Evolutionary conservation across 2,329 filamentous ascomycete genomes (phyloP).

Genomic region (Acephala macrosclerotiorum): DNA sequence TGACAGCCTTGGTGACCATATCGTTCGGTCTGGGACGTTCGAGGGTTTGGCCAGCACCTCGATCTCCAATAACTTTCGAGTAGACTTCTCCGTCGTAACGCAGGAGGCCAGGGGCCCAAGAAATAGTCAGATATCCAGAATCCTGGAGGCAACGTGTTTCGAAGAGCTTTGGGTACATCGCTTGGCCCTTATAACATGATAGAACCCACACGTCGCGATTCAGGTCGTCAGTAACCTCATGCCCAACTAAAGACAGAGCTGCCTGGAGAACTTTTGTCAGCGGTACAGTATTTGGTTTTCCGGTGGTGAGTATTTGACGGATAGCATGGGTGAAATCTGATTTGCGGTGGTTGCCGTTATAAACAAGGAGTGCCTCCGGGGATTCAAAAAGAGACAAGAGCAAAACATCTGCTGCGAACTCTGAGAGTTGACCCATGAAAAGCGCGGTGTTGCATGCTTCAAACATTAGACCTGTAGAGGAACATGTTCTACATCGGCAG

Average conservation of each 20-base stretch:
- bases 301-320: not conserved
- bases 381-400: not conserved
- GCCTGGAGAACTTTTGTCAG: not conserved
- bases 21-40: not conserved
- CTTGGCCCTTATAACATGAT: not conserved
- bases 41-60: not conserved
- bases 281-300: not conserved
- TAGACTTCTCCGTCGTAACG: not conserved
- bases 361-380: not conserved
- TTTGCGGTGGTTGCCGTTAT: not conserved
- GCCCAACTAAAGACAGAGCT: not conserved
- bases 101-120: not conserved
- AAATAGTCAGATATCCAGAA: not conserved
- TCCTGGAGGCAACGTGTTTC: not conserved
- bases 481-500: not conserved
- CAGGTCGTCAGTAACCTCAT: not conserved
- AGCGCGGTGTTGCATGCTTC: not conserved
- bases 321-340: not conserved
- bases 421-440: not conserved
- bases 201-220: not conserved
- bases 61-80: not conserved
- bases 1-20: conserved; percentile 10
- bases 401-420: not conserved
- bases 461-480: not conserved
- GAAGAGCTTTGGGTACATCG: not conserved